Conservation (phyloP, 2,329 filamentous ascomycete genomes). For the Colletotrichum sp. region DNA sequence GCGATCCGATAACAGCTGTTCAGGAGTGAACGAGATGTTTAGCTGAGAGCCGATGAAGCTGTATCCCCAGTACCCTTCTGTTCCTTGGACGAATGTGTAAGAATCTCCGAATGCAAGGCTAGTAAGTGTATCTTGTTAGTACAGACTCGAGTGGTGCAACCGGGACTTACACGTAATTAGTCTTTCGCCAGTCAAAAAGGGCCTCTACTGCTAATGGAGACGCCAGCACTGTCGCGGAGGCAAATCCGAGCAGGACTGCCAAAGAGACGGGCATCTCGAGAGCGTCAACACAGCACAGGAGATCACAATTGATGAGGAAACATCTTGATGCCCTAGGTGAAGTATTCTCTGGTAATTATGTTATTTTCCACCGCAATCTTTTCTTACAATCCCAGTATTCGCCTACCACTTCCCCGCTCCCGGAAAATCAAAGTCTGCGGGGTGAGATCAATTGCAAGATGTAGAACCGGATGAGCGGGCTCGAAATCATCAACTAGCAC, state of each 20-base stretch:
- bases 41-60: slow-evolving; percentile 60
- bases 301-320: neutral
- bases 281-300: neutral
- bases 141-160: fast-evolving
- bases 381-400: fast-evolving
- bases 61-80: slow-evolving; percentile 52
- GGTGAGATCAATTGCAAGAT: neutral
- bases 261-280: neutral
- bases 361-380: neutral
- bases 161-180: slow-evolving; percentile 25
- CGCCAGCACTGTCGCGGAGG: neutral
- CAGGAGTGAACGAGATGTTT: slow-evolving; percentile 48
- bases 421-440: neutral
- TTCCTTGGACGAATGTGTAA: slow-evolving; percentile 60
- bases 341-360: neutral
- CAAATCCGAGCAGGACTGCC: neutral
- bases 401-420: neutral
- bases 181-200: slow-evolving; percentile 25
- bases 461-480: neutral
- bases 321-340: fast-evolving
- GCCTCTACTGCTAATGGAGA: neutral
- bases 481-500: neutral
- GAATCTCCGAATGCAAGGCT: slow-evolving; percentile 55
- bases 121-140: neutral
- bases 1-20: slow-evolving; percentile 47